These are phyloP conservation scores for Huntiella moniliformis DNA, from an alignment of 2,329 filamentous ascomycete species.

Conservation along the genomic window DNA sequence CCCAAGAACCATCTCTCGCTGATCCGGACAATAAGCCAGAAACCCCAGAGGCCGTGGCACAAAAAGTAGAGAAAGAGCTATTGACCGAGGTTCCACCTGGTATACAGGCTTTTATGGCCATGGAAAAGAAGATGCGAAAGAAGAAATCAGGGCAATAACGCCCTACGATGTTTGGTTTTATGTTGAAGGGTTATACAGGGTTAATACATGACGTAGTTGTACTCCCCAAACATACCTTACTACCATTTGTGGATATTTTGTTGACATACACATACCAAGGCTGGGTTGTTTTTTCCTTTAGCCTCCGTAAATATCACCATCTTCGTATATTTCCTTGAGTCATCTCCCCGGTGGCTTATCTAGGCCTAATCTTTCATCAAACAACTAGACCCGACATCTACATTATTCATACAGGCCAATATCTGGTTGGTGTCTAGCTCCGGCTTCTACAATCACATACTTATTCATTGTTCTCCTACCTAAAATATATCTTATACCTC, in stretches of 20 bases:
- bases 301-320: too few species aligned
- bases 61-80: slow-evolving; percentile 41
- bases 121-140: slow-evolving; percentile 74
- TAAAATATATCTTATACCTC: slow-evolving; percentile 1
- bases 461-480: neutral
- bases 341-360: too few species aligned
- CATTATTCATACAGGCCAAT: too few species aligned
- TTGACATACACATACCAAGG: too few species aligned
- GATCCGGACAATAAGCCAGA: slow-evolving; percentile 13
- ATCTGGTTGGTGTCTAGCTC: too few species aligned
- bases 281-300: too few species aligned
- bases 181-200: neutral
- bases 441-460: too few species aligned
- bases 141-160: slow-evolving; percentile 42
- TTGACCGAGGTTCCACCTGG: slow-evolving; percentile 75
- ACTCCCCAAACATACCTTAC: too few species aligned
- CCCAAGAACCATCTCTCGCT: slow-evolving; percentile 11
- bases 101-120: slow-evolving; percentile 93
- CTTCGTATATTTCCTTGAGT: too few species aligned
- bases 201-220: neutral
- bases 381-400: too few species aligned
- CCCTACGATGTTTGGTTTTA: slow-evolving; percentile 14
- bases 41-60: neutral
- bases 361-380: too few species aligned
- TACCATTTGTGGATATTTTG: too few species aligned